These are phyloP conservation scores for Fusarium odoratissimum DNA, from an alignment of 2,329 filamentous ascomycete species.

Conservation along the genomic window DNA sequence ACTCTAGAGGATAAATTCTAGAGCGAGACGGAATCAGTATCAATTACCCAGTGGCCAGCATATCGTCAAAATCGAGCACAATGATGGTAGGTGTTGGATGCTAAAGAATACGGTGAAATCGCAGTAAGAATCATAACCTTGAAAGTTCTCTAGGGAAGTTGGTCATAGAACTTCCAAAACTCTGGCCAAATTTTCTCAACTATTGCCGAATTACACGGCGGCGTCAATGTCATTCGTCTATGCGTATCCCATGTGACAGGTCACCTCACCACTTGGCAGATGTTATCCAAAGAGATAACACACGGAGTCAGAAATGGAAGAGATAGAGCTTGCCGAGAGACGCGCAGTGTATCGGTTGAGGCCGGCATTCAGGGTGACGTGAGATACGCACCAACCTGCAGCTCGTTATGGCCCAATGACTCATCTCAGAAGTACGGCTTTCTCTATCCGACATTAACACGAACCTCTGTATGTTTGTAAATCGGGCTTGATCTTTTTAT, in stretches of 20 bases:
- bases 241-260: slow-evolving; percentile 17
- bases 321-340: slow-evolving; percentile 12
- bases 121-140: background rate
- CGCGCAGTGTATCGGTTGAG: slow-evolving; percentile 9
- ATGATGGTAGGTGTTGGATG: background rate
- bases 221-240: background rate
- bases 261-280: slow-evolving; percentile 29
- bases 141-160: background rate
- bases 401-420: background rate
- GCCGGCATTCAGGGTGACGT: background rate
- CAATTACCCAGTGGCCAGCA: background rate
- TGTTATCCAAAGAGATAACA: background rate
- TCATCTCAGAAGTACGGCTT: background rate
- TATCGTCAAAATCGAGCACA: background rate
- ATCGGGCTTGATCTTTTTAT: too few relatives aligned
- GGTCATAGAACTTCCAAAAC: background rate
- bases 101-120: background rate
- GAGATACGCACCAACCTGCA: background rate
- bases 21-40: background rate
- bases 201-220: background rate
- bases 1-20: background rate
- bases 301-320: background rate
- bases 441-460: background rate
- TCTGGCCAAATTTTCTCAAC: background rate
- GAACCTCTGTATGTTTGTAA: background rate